Base-by-base conservation (phyloP, 306 rosid species). In the Adenanthera pavonina region DNA sequence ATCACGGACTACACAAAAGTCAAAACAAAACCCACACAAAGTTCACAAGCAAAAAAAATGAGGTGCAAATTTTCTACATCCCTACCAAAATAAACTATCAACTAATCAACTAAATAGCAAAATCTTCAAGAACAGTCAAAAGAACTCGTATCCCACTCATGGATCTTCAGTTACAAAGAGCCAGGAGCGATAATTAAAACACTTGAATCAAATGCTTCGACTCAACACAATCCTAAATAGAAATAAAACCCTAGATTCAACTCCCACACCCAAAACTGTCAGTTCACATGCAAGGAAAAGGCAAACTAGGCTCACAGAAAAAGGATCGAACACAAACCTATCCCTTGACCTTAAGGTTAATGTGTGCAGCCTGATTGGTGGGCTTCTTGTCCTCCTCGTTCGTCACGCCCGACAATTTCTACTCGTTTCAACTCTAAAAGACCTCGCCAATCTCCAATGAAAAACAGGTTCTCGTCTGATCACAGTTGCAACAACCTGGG, bases 301-400 rank as follows among this genome's bases (percentile, higher is more conserved):
- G 53, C 8, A 38, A 38, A 57, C 41, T 30, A 3, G 11, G 34
- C 7, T 2, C 4, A 12, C 2, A 57, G 30, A 41, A 4, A 9
- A 12, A 56, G 43, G 17, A 56, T 11, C 14, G 41, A 19, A 17
- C 4, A 79, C 86, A 7, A 47, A 93, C 97, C 97, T 93, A 94
- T 1, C 96, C 94, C 88, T 93, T 93, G 57, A 91, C 96, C 86
- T 93, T 93, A 80, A 93, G 97, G 65, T 91, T 93, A 78, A 93
- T 93, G 85, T 91, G 97, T 8, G 85, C 91, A 0, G 90, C 81
- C 77, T 91, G 94, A 57, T 91, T 97, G 49, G 62, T 56, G 0
- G 94, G 94, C 79, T 93, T 93, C 92, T 84, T 93, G 78, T 87
- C 93, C 38, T 91, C 97, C 52, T 88, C 91, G 83, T 81, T 84